These are phyloP conservation scores for Cardamine resedifolia DNA, from an alignment of 345 rosid genomes.

Conservation along the genomic window DNA sequence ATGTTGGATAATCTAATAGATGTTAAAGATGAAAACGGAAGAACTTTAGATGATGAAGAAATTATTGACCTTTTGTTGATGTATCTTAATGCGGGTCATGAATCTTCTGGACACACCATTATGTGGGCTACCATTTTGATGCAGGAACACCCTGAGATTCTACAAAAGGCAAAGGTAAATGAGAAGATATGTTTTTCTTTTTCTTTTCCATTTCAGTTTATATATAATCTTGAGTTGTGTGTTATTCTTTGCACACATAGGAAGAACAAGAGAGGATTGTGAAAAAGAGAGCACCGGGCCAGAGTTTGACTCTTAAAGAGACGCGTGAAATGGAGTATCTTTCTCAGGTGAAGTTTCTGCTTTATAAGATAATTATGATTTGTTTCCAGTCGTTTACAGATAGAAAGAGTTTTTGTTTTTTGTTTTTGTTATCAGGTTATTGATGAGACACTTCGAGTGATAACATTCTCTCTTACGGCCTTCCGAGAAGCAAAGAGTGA, in stretches of 20 bases:
- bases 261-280: constrained; percentile 68
- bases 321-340: constrained; percentile 74
- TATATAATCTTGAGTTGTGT: neutral
- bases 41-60: constrained; percentile 61
- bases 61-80: constrained; percentile 75
- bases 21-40: constrained; percentile 69
- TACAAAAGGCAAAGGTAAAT: constrained; percentile 63
- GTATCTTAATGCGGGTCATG: constrained; percentile 93
- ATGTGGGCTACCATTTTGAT: constrained; percentile 84
- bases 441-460: constrained; percentile 77
- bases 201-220: neutral
- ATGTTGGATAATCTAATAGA: constrained; percentile 74
- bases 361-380: neutral
- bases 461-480: constrained; percentile 72
- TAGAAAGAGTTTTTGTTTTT: neutral
- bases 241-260: constrained; percentile 31
- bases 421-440: constrained; percentile 67
- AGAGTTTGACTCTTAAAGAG: constrained; percentile 64
- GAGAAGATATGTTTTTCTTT: neutral
- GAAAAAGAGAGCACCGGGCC: constrained; percentile 43
- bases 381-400: constrained; percentile 8
- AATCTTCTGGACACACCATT: constrained; percentile 80
- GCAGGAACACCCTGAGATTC: constrained; percentile 64
- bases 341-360: constrained; percentile 47
- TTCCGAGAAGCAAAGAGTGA: constrained; percentile 75